Conservation (phyloP, 805 yeast genomes). For the Teunomyces funiuensis region DNA sequence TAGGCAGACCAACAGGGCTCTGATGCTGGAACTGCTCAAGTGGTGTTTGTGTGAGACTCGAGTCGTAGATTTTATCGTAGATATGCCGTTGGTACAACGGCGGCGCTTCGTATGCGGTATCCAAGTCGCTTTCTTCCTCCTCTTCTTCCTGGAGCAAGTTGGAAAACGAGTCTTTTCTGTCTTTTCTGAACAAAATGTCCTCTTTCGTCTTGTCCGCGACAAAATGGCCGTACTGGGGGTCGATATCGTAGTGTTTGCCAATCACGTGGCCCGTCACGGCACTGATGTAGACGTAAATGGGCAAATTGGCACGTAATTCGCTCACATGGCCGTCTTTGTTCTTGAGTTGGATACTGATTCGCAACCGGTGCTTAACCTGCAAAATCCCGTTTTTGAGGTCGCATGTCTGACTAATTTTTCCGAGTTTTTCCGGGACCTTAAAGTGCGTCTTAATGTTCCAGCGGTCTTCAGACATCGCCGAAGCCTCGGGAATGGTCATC, state of each 20-base stretch:
- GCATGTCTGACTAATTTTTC: constrained; percentile 45
- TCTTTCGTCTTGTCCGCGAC: constrained; percentile 19
- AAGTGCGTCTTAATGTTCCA: constrained; percentile 47
- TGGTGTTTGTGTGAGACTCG: constrained; percentile 33
- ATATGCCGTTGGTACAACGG: constrained; percentile 43
- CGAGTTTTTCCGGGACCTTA: constrained; percentile 40
- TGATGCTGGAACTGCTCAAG: constrained; percentile 33
- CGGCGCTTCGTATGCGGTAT: constrained; percentile 37
- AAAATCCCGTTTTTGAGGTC: constrained; percentile 39
- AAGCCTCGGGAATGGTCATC: constrained; percentile 18
- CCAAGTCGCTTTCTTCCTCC: constrained; percentile 24
- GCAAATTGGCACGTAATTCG: constrained; percentile 53
- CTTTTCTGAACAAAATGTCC: constrained; percentile 32
- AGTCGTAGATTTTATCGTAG: constrained; percentile 39
- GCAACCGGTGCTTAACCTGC: constrained; percentile 46
- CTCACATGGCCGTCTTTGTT: constrained; percentile 52
- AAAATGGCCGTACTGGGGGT: constrained; percentile 25
- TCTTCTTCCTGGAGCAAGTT: constrained; percentile 5
- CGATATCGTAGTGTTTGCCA: constrained; percentile 35
- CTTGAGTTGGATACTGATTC: constrained; percentile 43
- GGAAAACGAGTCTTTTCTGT: constrained; percentile 11
- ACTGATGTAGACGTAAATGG: constrained; percentile 44
- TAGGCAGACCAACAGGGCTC: constrained; percentile 11
- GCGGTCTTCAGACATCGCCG: constrained; percentile 30
- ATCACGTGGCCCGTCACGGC: constrained; percentile 37